phyloP scores from a whole-genome alignment of 1,284 basidiomycete genomes.

The Abortiporus biennis region DNA sequence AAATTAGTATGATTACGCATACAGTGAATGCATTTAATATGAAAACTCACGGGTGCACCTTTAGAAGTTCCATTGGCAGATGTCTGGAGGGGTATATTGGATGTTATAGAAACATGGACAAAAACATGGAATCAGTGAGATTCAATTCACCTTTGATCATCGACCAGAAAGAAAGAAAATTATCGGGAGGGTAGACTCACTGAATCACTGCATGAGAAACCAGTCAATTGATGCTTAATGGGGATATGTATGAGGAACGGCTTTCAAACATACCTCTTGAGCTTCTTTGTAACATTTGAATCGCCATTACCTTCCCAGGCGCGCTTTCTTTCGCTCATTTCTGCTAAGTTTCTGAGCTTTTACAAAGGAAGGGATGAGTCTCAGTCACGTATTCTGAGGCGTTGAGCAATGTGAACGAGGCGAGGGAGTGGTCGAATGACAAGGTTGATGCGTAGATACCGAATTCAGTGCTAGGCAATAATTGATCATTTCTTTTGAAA shows the following conservation, averaged over 20 bases:
- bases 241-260: conserved; percentile 2
- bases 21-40: neutral
- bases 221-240: conserved; percentile 8
- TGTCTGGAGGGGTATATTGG: conserved; percentile 52
- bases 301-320: conserved; percentile 40
- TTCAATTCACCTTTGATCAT: conserved; percentile 71
- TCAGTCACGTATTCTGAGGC: neutral
- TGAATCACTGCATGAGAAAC: conserved; percentile 39
- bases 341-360: conserved; percentile 1
- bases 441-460: neutral
- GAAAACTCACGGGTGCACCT: conserved; percentile 33
- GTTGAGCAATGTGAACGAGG: conserved; percentile 10
- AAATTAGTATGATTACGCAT: conserved; percentile 3
- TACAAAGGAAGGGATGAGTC: neutral
- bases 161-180: conserved; percentile 26
- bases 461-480: too few species aligned
- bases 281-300: conserved; percentile 48
- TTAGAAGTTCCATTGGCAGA: conserved; percentile 38
- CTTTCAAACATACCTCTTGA: conserved; percentile 64
- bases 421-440: neutral
- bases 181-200: conserved; percentile 56
- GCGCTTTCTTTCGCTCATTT: conserved; percentile 32
- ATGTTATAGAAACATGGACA: conserved; percentile 67
- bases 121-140: conserved; percentile 35
- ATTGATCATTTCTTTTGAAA: too few species aligned